Evolutionary conservation across 441 rosid species (phyloP), one percentile per base, ranked within the genome.

Genomic region (Bocquillonia castaneifolia): DNA sequence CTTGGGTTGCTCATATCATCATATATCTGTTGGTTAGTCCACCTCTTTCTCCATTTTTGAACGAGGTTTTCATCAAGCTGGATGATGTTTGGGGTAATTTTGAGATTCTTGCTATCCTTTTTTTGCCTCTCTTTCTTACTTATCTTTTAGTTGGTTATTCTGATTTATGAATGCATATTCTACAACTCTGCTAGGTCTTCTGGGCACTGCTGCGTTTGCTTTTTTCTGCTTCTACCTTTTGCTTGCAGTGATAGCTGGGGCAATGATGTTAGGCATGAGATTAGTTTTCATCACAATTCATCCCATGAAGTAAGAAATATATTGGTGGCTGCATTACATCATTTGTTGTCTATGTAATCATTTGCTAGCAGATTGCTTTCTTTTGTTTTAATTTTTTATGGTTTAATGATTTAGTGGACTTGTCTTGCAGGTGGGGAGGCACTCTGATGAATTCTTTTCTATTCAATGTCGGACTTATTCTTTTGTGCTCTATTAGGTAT

Each of bases 191-290:
- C 78, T 74, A 92, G 99, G 99, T 74, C 99, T 95, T 82, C 82
- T 95, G 60, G 99, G 99, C 74, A 95, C 99, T 26, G 96, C 75
- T 39, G 99, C 99, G 51, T 95, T 95, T 81, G 98, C 99, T 34
- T 92, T 95, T 82, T 95, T 95, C 83, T 95, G 99, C 86, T 90
- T 92, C 84, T 95, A 95, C 82, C 97, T 95, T 53, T 83, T 95
- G 64, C 93, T 95, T 72, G 97, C 98, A 57, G 98, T 95, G 70
- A 82, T 95, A 59, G 98, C 99, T 70, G 99, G 99, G 67, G 97
- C 98, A 68, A 92, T 92, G 99, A 90, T 95, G 99, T 81, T 95
- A 74, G 98, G 99, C 31, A 81, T 95, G 76, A 89, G 91, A 94
- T 76, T 95, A 77, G 86, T 92, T 76, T 92, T 95, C 81, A 81